Conservation (phyloP, 2,329 filamentous ascomycete species). For the Aspergillus unguis region DNA sequence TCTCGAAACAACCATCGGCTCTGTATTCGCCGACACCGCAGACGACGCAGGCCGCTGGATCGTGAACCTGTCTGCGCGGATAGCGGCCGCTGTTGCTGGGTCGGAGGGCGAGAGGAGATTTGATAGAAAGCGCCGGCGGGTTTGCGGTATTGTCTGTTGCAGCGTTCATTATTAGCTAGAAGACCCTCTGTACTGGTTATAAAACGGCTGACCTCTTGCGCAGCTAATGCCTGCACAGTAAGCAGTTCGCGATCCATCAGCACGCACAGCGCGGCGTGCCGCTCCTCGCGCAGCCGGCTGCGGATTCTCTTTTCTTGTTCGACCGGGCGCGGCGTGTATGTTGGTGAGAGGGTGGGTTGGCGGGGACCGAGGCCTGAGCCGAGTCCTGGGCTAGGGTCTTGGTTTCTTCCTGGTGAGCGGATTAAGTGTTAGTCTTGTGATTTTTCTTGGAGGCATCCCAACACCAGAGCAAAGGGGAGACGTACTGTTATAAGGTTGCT, state of each 20-base stretch:
- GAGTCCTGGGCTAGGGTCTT: neutral
- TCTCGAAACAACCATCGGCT: conserved; percentile 16
- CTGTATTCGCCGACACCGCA: conserved; percentile 1
- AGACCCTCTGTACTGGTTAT: neutral
- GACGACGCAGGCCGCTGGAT: conserved; percentile 15
- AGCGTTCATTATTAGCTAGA: neutral
- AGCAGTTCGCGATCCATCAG: conserved; percentile 40
- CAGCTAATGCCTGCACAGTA: conserved; percentile 39
- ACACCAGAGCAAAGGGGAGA: neutral
- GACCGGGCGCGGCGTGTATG: conserved; percentile 13
- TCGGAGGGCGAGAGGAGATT: conserved; percentile 33
- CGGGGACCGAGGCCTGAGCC: neutral
- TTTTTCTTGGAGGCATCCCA: neutral
- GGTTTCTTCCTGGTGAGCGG: neutral
- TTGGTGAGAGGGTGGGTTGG: conserved; percentile 7
- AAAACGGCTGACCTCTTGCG: conserved; percentile 32
- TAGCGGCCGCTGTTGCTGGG: conserved; percentile 22
- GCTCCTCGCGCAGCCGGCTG: conserved; percentile 31
- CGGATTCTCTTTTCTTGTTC: conserved; percentile 23
- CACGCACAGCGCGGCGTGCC: conserved; percentile 38
- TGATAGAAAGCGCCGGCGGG: conserved; percentile 35
- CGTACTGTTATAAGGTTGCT: neutral
- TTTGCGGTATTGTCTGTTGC: conserved; percentile 39
- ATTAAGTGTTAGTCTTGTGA: neutral
- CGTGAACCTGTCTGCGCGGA: conserved; percentile 28